A percentile compares a stretch with the other conserved stretches of the same genome.
phyloP scores from a whole-genome alignment of 139 green algal genomes.

The Mychonastes homosphaera region DNA sequence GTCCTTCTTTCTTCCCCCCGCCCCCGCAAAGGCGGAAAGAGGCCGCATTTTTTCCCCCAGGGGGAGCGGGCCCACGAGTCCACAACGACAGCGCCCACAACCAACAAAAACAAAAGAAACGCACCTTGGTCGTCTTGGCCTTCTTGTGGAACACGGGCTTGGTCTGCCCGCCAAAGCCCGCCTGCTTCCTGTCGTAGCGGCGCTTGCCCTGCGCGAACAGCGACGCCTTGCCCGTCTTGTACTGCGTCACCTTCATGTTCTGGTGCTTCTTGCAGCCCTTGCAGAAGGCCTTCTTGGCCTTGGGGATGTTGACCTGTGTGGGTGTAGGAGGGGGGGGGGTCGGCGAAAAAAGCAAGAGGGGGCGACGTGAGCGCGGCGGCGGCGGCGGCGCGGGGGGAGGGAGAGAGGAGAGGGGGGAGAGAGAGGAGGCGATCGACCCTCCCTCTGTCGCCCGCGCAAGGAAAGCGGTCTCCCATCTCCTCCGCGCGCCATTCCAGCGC shows the following conservation, averaged over 20 bases:
- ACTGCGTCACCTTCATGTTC: conserved; percentile 98
- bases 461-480: no score
- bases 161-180: conserved; percentile 95
- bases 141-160: conserved; percentile 99
- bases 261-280: conserved; percentile 96
- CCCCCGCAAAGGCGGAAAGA: no score
- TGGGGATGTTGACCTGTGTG: conserved; percentile 97
- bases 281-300: conserved; percentile 97
- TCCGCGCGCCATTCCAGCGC: no score
- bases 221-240: conserved; percentile 98
- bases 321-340: no score
- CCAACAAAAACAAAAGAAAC: not conserved
- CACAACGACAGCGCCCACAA: not conserved
- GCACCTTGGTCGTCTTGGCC: conserved; percentile 35
- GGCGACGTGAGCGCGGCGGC: no score
- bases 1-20: no score
- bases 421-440: no score
- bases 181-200: conserved; percentile 98
- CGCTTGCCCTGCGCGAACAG: conserved; percentile 98
- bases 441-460: no score
- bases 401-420: no score
- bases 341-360: no score
- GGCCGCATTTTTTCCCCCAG: not conserved
- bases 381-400: no score
- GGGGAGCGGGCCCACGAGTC: not conserved